Conservation (phyloP, 805 yeast genomes). For the Saccharomycopsis olivae region DNA sequence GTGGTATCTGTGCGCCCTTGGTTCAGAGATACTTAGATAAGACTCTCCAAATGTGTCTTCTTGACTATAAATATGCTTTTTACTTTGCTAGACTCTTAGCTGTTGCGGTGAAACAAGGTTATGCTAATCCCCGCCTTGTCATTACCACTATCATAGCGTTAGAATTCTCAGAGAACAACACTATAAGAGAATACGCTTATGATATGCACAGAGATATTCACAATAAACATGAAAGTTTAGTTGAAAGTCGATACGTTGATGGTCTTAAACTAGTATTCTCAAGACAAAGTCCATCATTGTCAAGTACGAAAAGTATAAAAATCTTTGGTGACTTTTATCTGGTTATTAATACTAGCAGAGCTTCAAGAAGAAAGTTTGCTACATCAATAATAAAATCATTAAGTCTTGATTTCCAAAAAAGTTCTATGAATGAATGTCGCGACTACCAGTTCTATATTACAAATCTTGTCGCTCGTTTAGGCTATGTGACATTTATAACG, state of each 20-base stretch:
- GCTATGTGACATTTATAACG: constrained; percentile 28
- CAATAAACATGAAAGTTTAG: constrained; percentile 60
- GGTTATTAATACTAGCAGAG: constrained; percentile 31
- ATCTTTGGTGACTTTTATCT: constrained; percentile 30
- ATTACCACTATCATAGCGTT: constrained; percentile 63
- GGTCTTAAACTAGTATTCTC: constrained; percentile 47
- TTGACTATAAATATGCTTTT: constrained; percentile 27
- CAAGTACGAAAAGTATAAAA: constrained; percentile 25
- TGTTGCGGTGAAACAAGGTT: constrained; percentile 51
- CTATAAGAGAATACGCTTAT: constrained; percentile 37
- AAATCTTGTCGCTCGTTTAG: constrained; percentile 31
- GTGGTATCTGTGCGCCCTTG: constrained; percentile 65
- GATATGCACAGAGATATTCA: constrained; percentile 44
- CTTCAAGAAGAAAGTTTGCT: constrained; percentile 34
- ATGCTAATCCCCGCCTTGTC: constrained; percentile 63
- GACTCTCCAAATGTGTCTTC: constrained; percentile 39
- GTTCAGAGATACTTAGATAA: constrained; percentile 49
- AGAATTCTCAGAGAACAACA: constrained; percentile 38
- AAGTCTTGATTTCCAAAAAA: constrained; percentile 21
- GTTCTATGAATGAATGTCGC: constrained; percentile 18
- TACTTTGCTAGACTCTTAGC: constrained; percentile 46
- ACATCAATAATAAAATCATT: constrained; percentile 26
- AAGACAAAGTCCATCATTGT: constrained; percentile 21
- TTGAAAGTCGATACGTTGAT: constrained; percentile 53
- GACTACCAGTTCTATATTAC: constrained; percentile 24